Percentiles rank a stretch among this genome's conserved stretches.
Evolutionary conservation across 2,329 filamentous ascomycete genomes (phyloP).

Genomic region (Cladobotryum mycophilum): DNA sequence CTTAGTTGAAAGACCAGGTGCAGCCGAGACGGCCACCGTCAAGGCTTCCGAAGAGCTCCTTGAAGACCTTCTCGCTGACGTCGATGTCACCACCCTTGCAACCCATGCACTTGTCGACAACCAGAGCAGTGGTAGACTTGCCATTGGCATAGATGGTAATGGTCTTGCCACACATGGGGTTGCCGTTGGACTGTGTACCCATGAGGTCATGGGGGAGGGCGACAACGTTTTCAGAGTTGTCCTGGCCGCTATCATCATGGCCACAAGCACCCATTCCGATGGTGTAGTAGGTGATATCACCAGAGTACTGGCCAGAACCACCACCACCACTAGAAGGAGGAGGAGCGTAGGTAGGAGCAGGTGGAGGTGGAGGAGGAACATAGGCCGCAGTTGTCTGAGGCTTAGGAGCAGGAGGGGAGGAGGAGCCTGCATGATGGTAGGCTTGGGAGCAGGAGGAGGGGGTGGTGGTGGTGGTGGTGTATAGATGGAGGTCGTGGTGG

Average conservation of each 20-base stretch:
- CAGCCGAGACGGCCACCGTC: constrained; percentile 35
- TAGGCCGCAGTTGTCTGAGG: constrained; percentile 7
- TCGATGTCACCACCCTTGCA: constrained; percentile 55
- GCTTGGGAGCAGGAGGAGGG: constrained; percentile 19
- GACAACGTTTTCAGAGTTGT: constrained; percentile 54
- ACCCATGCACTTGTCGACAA: constrained; percentile 72
- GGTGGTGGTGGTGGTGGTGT: constrained; percentile 15
- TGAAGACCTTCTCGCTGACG: constrained; percentile 51
- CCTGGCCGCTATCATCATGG: constrained; percentile 49
- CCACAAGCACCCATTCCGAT: constrained; percentile 67
- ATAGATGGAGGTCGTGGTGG: constrained; percentile 18
- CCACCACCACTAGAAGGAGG: constrained; percentile 9
- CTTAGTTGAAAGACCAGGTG: constrained; percentile 43
- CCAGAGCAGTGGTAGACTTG: constrained; percentile 49
- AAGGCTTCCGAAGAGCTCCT: constrained; percentile 43
- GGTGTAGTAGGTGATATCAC: constrained; percentile 70
- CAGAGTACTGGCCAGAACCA: constrained; percentile 33
- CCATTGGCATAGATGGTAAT: constrained; percentile 59
- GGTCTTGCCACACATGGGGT: constrained; percentile 63
- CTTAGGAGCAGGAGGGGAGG: constrained; percentile 19
- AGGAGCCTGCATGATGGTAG: constrained; percentile 18
- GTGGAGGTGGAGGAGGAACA: constrained; percentile 13
- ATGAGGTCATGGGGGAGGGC: constrained; percentile 62
- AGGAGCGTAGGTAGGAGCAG: constrained; percentile 9
- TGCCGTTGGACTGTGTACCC: constrained; percentile 56